Percentiles rank a stretch among this genome's conserved stretches.
Evolutionary conservation across 148 eudicot genomes (phyloP).

Genomic region (Pouteria glomerata): DNA sequence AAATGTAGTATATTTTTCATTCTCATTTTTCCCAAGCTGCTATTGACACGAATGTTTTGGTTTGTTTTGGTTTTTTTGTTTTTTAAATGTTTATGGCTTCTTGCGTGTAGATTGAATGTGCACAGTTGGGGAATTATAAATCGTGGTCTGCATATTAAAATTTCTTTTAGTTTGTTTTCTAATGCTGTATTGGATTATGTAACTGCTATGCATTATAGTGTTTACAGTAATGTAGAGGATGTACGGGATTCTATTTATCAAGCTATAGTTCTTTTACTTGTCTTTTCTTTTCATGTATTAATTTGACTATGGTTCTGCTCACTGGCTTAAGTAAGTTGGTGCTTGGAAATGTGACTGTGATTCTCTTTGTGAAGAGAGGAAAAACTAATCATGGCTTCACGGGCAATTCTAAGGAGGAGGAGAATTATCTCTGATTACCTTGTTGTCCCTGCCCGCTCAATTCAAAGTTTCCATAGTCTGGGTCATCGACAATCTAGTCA

Average conservation of each 20-base stretch:
- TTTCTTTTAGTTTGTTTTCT: neutral
- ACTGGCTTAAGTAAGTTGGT: conserved; percentile 9
- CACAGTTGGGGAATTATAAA: neutral
- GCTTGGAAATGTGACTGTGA: conserved; percentile 12
- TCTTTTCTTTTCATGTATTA: neutral
- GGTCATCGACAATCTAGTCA: conserved; percentile 21
- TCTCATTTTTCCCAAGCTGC: neutral
- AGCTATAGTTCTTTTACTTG: neutral
- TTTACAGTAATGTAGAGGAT: neutral
- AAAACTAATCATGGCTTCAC: conserved; percentile 35
- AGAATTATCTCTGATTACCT: conserved; percentile 28
- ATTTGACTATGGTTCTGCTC: conserved; percentile 5
- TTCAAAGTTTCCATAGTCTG: conserved; percentile 23
- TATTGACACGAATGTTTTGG: neutral
- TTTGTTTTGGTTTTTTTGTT: neutral
- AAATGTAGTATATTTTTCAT: too few species aligned
- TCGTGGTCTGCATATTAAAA: neutral
- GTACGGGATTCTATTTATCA: neutral
- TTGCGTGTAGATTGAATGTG: neutral
- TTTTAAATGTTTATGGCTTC: neutral
- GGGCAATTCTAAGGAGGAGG: conserved; percentile 40
- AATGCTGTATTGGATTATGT: neutral
- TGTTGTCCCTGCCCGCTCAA: conserved; percentile 25
- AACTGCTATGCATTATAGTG: too few species aligned
- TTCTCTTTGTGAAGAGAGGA: conserved; percentile 10